Evolutionary conservation across 2,329 filamentous ascomycete species (phyloP).

Genomic region (Aspergillus ibericus): DNA sequence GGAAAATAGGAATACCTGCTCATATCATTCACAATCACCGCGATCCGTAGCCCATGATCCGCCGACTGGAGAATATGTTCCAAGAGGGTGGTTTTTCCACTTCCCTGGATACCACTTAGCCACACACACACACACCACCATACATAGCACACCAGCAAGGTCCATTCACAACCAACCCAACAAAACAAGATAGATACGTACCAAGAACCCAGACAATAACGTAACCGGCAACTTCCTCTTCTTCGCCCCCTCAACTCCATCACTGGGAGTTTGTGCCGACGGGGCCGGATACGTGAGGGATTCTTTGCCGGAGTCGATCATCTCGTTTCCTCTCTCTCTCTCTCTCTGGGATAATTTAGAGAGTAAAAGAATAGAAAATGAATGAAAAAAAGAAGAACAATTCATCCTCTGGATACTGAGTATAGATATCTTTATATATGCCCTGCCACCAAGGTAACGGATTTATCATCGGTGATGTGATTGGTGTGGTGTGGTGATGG

Average conservation of each 20-base stretch:
- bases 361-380: no score
- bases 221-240: conserved; percentile 54
- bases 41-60: conserved; percentile 67
- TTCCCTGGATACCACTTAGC: conserved; percentile 49
- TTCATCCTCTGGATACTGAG: no score
- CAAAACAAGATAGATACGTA: conserved; percentile 23
- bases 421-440: background rate
- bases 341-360: background rate
- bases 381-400: no score
- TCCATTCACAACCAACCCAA: no score
- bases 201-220: conserved; percentile 61
- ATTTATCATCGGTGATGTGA: conserved; percentile 1
- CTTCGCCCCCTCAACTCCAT: background rate
- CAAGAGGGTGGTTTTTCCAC: conserved; percentile 70
- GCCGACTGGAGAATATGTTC: conserved; percentile 65
- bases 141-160: no score
- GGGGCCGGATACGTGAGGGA: background rate
- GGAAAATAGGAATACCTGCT: conserved; percentile 50
- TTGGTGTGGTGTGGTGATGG: background rate
- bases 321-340: background rate
- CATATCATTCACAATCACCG: conserved; percentile 74
- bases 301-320: conserved; percentile 19
- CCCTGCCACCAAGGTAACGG: conserved; percentile 1
- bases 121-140: no score
- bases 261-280: background rate